phyloP scores from a whole-genome alignment of 257 asterid genomes.

The Thymus mandschuricus region DNA sequence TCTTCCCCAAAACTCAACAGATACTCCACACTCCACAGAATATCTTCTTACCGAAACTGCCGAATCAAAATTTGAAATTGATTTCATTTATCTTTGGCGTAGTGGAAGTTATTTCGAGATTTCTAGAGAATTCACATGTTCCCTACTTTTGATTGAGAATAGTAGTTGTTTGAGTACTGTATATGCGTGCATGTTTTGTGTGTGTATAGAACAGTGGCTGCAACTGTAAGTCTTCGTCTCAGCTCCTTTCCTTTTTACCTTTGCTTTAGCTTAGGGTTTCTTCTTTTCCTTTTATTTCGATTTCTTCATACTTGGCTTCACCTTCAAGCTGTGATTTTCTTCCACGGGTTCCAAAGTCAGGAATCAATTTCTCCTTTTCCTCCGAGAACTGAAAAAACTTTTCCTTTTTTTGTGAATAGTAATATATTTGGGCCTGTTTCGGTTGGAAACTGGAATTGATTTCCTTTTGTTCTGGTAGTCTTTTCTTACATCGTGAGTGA shows the following conservation, averaged over 20 bases:
- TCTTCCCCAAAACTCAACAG: conserved; percentile 32
- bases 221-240: conserved; percentile 48
- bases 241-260: conserved; percentile 32
- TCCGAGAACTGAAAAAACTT: conserved; percentile 24
- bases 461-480: conserved; percentile 20
- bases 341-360: conserved; percentile 32
- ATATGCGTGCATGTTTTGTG: conserved; percentile 39
- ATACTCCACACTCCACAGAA: conserved; percentile 37
- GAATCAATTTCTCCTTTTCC: background rate
- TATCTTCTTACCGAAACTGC: conserved; percentile 44
- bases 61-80: conserved; percentile 28
- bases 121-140: conserved; percentile 21
- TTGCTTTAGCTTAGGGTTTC: conserved; percentile 56
- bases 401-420: conserved; percentile 1
- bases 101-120: conserved; percentile 13
- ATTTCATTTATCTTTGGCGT: background rate
- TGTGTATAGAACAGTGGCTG: conserved; percentile 49
- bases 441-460: background rate
- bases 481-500: background rate
- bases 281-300: conserved; percentile 28
- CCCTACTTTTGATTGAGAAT: background rate
- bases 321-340: conserved; percentile 36
- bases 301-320: conserved; percentile 36
- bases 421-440: conserved; percentile 5
- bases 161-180: conserved; percentile 18